phyloP scores from a whole-genome alignment of 345 rosid species.

The Carallia brachiata region DNA sequence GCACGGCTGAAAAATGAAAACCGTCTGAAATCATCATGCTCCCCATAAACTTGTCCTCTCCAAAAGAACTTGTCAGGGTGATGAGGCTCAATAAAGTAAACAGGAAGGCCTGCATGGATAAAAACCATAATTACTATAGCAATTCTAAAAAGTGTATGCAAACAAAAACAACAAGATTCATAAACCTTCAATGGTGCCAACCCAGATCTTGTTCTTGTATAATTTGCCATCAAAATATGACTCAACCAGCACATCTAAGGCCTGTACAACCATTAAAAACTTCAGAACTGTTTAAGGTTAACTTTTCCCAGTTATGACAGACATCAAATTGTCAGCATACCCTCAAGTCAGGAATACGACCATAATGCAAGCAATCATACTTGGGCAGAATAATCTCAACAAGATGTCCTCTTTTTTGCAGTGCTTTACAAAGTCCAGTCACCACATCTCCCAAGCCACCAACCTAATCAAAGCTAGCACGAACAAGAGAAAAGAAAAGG shows the following conservation, averaged over 20 bases:
- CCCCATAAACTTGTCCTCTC: constrained; percentile 94
- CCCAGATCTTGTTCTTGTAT: constrained; percentile 89
- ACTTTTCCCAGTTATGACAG: constrained; percentile 9
- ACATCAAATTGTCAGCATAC: constrained; percentile 37
- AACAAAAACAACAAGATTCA: constrained; percentile 8
- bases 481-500: neutral
- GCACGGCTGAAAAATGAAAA: constrained; percentile 96
- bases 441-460: constrained; percentile 99
- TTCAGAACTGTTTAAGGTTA: constrained; percentile 5
- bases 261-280: constrained; percentile 47
- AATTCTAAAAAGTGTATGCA: constrained; percentile 12
- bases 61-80: constrained; percentile 94
- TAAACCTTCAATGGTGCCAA: constrained; percentile 83
- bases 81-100: constrained; percentile 93
- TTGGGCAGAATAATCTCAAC: constrained; percentile 93
- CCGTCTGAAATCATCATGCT: constrained; percentile 89
- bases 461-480: constrained; percentile 43
- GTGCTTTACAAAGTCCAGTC: constrained; percentile 88
- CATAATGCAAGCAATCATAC: constrained; percentile 94
- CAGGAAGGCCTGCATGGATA: constrained; percentile 76
- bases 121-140: constrained; percentile 29
- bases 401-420: constrained; percentile 91
- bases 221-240: constrained; percentile 84
- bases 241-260: constrained; percentile 72
- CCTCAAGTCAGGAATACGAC: constrained; percentile 62